Conservation (phyloP, 768 basidiomycete species). For the Mycena crocata region DNA sequence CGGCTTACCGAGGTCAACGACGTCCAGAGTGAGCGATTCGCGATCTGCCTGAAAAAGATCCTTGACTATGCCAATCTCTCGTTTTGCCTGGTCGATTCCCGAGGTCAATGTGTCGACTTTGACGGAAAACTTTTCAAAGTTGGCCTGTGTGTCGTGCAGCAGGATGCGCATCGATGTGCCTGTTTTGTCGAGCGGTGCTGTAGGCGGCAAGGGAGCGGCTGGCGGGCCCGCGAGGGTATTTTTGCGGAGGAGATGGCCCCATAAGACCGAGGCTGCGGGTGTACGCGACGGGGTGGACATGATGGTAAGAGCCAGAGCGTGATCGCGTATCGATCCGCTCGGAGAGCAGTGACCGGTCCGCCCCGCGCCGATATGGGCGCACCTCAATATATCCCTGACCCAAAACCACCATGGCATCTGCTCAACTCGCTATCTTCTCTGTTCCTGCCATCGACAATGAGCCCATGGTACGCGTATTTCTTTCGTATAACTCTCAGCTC, state of each 20-base stretch:
- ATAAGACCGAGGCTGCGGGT: conserved; percentile 52
- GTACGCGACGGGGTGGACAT: conserved; percentile 17
- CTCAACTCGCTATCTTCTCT: conserved; percentile 88
- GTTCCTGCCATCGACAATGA: conserved; percentile 92
- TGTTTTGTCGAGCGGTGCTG: conserved; percentile 70
- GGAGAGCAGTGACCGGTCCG: too few relatives aligned
- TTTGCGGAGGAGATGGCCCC: conserved; percentile 68
- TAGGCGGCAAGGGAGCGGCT: conserved; percentile 49
- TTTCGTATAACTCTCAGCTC: conserved; percentile 5
- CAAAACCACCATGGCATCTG: conserved; percentile 70
- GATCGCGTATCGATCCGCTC: background rate
- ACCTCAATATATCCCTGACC: conserved; percentile 5
- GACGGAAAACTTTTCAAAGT: conserved; percentile 74
- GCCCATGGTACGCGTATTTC: conserved; percentile 75
- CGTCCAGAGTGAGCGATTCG: conserved; percentile 65
- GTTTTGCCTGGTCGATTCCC: conserved; percentile 62
- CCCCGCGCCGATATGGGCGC: too few relatives aligned
- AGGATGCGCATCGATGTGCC: conserved; percentile 79
- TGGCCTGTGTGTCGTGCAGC: conserved; percentile 78
- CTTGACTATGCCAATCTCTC: conserved; percentile 64
- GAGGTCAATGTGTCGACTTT: conserved; percentile 64
- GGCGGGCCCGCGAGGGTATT: conserved; percentile 45
- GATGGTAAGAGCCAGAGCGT: background rate
- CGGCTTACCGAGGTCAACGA: conserved; percentile 66
- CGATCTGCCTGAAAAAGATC: conserved; percentile 70